Conservation (phyloP, 2,329 filamentous ascomycete species). For the Stemphylium beticola region DNA sequence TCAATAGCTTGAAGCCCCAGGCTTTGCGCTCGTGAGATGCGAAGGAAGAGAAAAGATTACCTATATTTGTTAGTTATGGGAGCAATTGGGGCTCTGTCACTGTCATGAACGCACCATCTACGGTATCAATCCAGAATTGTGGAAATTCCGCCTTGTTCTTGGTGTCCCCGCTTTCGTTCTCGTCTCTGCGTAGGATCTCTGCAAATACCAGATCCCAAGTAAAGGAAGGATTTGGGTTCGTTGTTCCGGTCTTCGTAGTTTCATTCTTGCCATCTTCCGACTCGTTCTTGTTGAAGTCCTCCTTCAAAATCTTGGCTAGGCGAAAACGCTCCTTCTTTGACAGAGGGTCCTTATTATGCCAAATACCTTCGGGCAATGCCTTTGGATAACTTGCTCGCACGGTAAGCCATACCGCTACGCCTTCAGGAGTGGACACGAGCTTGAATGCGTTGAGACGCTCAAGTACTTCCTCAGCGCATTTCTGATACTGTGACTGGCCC, state of each 20-base stretch:
- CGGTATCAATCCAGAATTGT: slow-evolving; percentile 83
- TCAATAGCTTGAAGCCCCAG: slow-evolving; percentile 87
- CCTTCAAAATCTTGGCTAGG: slow-evolving; percentile 79
- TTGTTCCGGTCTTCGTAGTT: slow-evolving; percentile 69
- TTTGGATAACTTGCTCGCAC: slow-evolving; percentile 68
- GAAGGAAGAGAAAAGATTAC: slow-evolving; percentile 80
- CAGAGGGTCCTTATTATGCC: slow-evolving; percentile 76
- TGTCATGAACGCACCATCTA: slow-evolving; percentile 73
- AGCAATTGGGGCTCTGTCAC: not conserved
- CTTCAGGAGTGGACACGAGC: slow-evolving; percentile 81
- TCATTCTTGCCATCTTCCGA: slow-evolving; percentile 54
- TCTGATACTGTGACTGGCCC: slow-evolving; percentile 54
- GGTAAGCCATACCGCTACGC: slow-evolving; percentile 85
- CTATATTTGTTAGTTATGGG: slow-evolving; percentile 52
- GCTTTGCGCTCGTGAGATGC: slow-evolving; percentile 90
- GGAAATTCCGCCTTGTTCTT: slow-evolving; percentile 61
- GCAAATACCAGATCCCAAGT: slow-evolving; percentile 82
- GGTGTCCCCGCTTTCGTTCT: slow-evolving; percentile 31
- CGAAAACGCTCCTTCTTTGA: slow-evolving; percentile 69
- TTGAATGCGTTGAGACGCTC: slow-evolving; percentile 67
- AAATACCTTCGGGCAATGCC: slow-evolving; percentile 71
- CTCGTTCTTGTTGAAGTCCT: slow-evolving; percentile 65
- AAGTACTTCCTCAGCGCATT: slow-evolving; percentile 67
- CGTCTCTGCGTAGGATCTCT: slow-evolving; percentile 40
- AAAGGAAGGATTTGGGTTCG: slow-evolving; percentile 82